Base-by-base conservation (phyloP, 163 green algal genomes). In the Volvox carteri region DNA sequence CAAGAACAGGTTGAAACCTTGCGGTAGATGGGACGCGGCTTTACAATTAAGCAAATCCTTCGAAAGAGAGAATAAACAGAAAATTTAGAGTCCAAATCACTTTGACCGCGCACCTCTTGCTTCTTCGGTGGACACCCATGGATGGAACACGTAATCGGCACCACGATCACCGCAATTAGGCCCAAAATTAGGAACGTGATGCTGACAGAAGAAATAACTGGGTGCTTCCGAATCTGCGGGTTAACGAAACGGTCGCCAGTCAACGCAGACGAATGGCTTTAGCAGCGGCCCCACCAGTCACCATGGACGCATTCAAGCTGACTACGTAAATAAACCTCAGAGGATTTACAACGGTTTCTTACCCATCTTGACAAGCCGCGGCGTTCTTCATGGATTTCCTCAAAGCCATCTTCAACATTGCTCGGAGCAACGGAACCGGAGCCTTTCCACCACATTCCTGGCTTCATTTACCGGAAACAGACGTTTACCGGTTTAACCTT, bases 81-180 rank as follows among this genome's bases (percentile, higher is more conserved):
- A 33, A 28, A 50, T 48, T 4, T n/a, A 41, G 54, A 4, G 48
- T 77, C 35, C 68, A 41, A 73, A 11, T 52, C 8, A 37, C 12
- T 39, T 54, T 78, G 37, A 52, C 70, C 30, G 41, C 78, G 16
- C 18, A 87, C 81, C 81, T 87, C 48, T 6, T 54, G 6, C 33
- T 87, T 54, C 50, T 88, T 88, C 9, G 83, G 83, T 18, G 83
- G 68, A 21, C 83, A 88, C 16, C 83, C 83, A 28, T 88, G 83
- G 5, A 88, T 35, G 5, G 50, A 62, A 77, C 83, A 88, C 2
- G 83, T 88, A 11, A 88, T 35, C 1, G 83, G 83, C 1, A 88
- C 83, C 4, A 88, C 83, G 4, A 88, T 74, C 18, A 50, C 83
- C 25, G 83, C 50, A 28, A 88, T 81, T 23, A 81, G 35, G 50